Base-by-base conservation (phyloP, 768 basidiomycete species). In the Pholiota molesta region DNA sequence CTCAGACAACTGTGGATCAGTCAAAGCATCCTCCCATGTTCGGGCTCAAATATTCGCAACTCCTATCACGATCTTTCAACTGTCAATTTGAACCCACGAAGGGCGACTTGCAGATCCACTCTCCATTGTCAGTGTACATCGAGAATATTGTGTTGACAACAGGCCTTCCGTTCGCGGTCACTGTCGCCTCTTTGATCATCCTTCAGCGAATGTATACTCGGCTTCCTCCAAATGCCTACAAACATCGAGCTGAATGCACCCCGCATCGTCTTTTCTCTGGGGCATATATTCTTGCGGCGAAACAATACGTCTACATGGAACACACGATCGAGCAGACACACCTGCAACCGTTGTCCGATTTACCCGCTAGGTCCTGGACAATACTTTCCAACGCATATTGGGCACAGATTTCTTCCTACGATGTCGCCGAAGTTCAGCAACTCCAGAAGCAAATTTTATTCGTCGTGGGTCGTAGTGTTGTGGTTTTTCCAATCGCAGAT, bases 151-250 rank as follows among this genome's bases (percentile, higher is more conserved):
- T 68, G 17, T 58, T 57, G 29, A 49, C 62, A 0, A 63, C 67
- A n/a, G 61, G 54, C 40, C 62, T 62, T 8, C 63, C 65, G 1
- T 60, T 64, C 47, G 54, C 55, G 19, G 63, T 66, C 23, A 62
- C 64, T 19, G 52, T 65, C 35, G 65, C 65, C 7, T 49, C 67
- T 8, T 52, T 68, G 8, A 65, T 65, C 39, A 59, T 68, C 23
- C 65, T 68, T 11, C 65, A 68, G 47, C 62, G 67, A 14, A 57
- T 68, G 39, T 66, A 54, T n/a, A 59, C 55, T 17, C 57, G 57
- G 14, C 61, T 62, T 23, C 65, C 62, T 14, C 37, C 53, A n/a
- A 28, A 58, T 23, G 53, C 51, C 11, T 57, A 51, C 19, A 49
- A 56, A 35, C 45, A n/a, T 23, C 54, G 63, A 23, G 49, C 54